Conservation (phyloP, 1,139 yeast genomes). For the Pneumocystis sp. region DNA sequence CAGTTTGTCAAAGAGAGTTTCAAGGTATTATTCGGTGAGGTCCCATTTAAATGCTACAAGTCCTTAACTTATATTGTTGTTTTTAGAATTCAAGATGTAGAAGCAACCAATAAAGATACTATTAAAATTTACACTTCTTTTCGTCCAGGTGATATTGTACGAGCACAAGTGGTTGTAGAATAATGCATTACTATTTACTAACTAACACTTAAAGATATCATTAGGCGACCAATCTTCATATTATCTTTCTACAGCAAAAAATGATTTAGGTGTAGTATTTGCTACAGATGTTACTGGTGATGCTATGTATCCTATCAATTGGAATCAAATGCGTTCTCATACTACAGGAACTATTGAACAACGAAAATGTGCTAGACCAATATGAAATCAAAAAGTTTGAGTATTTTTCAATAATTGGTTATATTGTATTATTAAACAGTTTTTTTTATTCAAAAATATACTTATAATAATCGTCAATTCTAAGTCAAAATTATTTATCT, state of each 20-base stretch:
- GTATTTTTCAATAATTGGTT: not conserved
- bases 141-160: slow-evolving; percentile 82
- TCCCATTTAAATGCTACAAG: not conserved
- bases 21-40: slow-evolving; percentile 52
- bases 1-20: slow-evolving; percentile 44
- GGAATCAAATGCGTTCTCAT: slow-evolving; percentile 86
- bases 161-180: slow-evolving; percentile 38
- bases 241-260: slow-evolving; percentile 74
- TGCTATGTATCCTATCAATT: slow-evolving; percentile 78
- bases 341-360: slow-evolving; percentile 58
- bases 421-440: not conserved
- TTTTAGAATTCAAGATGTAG: slow-evolving; percentile 58
- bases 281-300: slow-evolving; percentile 62
- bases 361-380: slow-evolving; percentile 90
- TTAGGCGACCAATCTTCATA: slow-evolving; percentile 89
- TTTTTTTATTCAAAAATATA: not conserved
- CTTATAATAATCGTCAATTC: not conserved
- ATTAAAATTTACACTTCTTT: slow-evolving; percentile 66
- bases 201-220: slow-evolving; percentile 36
- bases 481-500: not conserved
- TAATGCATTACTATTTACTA: not conserved
- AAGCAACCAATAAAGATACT: slow-evolving; percentile 82
- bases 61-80: not conserved
- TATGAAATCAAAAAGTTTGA: not conserved
- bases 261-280: slow-evolving; percentile 86